These are phyloP conservation scores for Apiospora saccharicola DNA, from an alignment of 2,329 filamentous ascomycete genomes.

Conservation along the genomic window DNA sequence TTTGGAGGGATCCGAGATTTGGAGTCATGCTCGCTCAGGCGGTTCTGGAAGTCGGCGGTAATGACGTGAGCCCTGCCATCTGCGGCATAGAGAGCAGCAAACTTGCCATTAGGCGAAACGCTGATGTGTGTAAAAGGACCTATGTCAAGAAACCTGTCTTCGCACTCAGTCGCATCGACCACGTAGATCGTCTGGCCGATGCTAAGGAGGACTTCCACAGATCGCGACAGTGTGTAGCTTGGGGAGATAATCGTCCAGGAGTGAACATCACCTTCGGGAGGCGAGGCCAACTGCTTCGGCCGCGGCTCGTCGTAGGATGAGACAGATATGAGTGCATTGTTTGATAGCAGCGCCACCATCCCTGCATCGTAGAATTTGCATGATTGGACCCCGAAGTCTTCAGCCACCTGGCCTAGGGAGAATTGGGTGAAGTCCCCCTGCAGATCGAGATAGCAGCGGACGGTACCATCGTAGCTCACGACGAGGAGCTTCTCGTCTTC, in stretches of 20 bases:
- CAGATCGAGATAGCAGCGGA: constrained; percentile 89
- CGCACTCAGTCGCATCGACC: constrained; percentile 86
- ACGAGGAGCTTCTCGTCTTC: constrained; percentile 93
- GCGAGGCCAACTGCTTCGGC: constrained; percentile 79
- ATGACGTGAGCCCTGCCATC: constrained; percentile 91
- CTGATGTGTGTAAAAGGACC: constrained; percentile 91
- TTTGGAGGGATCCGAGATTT: constrained; percentile 84
- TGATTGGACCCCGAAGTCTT: constrained; percentile 85
- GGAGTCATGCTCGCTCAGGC: constrained; percentile 90
- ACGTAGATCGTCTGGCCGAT: constrained; percentile 85
- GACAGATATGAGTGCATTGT: constrained; percentile 88
- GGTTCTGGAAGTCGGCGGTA: constrained; percentile 92
- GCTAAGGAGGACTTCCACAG: constrained; percentile 90
- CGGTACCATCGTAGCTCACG: constrained; percentile 87
- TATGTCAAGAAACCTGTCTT: constrained; percentile 89
- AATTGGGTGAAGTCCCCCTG: constrained; percentile 96
- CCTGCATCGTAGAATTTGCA: constrained; percentile 92
- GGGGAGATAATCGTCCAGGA: constrained; percentile 92
- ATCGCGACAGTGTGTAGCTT: constrained; percentile 85
- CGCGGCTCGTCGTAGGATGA: constrained; percentile 89
- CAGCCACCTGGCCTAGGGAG: constrained; percentile 86
- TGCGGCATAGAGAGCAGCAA: constrained; percentile 85
- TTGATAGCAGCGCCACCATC: constrained; percentile 90
- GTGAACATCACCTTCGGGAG: constrained; percentile 80
- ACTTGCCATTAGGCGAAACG: constrained; percentile 90